phyloP scores from a whole-genome alignment of 2,329 filamentous ascomycete genomes.

The Neofusicoccum cordaticola region DNA sequence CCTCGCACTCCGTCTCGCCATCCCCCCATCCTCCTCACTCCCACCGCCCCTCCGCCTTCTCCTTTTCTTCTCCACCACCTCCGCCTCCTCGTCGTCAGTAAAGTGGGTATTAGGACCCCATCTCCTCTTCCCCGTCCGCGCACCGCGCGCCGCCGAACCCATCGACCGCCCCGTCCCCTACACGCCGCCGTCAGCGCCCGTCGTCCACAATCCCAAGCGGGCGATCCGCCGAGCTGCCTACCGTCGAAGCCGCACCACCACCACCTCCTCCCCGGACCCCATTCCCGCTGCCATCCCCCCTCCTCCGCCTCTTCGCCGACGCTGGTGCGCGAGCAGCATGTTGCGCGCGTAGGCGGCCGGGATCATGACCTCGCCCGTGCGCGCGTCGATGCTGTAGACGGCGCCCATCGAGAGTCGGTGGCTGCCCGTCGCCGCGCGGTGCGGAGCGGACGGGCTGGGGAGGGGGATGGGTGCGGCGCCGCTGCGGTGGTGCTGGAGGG shows the following conservation, averaged over 20 bases:
- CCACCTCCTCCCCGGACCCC: not conserved
- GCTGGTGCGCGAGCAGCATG: too few relatives aligned
- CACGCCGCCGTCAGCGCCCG: not conserved
- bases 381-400: too few relatives aligned
- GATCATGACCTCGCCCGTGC: too few relatives aligned
- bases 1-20: not conserved
- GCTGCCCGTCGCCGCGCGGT: too few relatives aligned
- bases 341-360: too few relatives aligned
- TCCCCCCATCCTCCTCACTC: not conserved
- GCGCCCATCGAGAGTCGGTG: too few relatives aligned
- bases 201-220: not conserved
- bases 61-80: not conserved
- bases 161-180: not conserved
- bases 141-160: not conserved
- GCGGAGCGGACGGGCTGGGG: too few relatives aligned
- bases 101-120: not conserved
- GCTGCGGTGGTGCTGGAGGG: not conserved
- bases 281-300: not conserved
- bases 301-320: not conserved
- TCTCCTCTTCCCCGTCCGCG: not conserved
- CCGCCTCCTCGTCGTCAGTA: not conserved
- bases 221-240: not conserved
- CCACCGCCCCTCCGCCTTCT: not conserved
- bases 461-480: too few relatives aligned
- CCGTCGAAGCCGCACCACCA: too few relatives aligned